These are phyloP conservation scores for Ceratobasidium sp. DNA, from an alignment of 1,284 basidiomycete species.

Conservation along the genomic window DNA sequence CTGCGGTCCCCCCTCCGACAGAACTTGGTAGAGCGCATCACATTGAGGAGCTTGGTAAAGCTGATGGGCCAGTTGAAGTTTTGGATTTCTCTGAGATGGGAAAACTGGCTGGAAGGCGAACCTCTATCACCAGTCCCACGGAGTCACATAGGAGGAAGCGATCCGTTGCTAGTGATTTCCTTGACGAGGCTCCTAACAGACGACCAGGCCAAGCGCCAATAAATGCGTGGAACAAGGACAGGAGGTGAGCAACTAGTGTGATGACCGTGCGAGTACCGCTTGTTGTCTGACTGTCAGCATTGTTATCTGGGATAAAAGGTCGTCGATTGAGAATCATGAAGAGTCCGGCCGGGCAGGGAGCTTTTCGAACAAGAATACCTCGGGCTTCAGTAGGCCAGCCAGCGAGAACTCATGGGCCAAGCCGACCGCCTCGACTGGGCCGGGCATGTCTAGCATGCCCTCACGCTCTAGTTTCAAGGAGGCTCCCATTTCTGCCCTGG, in stretches of 20 bases:
- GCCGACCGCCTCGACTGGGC: not conserved
- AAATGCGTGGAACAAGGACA: constrained; percentile 16
- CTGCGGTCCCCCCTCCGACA: not conserved
- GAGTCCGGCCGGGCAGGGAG: constrained; percentile 13
- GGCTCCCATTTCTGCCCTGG: constrained; percentile 74
- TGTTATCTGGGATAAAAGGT: not conserved
- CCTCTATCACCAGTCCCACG: constrained; percentile 44
- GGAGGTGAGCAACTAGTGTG: not conserved
- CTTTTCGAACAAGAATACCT: constrained; percentile 6
- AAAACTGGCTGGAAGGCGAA: constrained; percentile 61
- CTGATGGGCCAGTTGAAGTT: constrained; percentile 69
- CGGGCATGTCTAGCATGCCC: constrained; percentile 6
- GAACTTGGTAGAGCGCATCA: constrained; percentile 4
- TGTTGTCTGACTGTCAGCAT: not conserved
- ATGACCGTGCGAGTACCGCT: not conserved
- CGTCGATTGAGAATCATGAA: not conserved
- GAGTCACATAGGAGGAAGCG: constrained; percentile 47
- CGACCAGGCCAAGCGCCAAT: not conserved
- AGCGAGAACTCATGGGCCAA: not conserved
- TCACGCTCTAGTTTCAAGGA: constrained; percentile 55
- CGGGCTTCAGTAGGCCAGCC: not conserved
- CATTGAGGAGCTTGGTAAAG: constrained; percentile 24
- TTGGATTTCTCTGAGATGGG: constrained; percentile 79
- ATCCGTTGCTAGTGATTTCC: constrained; percentile 70
- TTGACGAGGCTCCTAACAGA: constrained; percentile 32